phyloP scores from a whole-genome alignment of 768 basidiomycete species.

The Trametes sanguinea region DNA sequence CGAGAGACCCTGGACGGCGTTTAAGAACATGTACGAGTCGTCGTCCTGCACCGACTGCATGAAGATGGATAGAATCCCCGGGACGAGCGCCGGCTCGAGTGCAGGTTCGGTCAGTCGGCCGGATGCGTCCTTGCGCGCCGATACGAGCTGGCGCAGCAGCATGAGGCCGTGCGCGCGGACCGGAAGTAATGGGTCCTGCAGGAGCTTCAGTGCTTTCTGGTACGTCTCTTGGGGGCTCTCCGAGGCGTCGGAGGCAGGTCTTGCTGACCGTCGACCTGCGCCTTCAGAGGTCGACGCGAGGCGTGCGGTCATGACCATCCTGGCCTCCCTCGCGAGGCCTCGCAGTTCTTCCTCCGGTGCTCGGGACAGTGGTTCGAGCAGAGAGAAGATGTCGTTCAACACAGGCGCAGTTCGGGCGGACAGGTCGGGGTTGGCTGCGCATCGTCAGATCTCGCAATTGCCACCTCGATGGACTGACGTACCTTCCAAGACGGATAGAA shows the following conservation, averaged over 20 bases:
- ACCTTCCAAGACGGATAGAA: slow-evolving; percentile 91
- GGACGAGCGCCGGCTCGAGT: slow-evolving; percentile 66
- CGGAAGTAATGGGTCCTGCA: slow-evolving; percentile 91
- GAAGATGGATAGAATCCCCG: slow-evolving; percentile 87
- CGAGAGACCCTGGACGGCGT: slow-evolving; percentile 89
- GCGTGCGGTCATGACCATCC: slow-evolving; percentile 82
- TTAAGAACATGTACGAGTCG: slow-evolving; percentile 94
- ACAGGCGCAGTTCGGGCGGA: slow-evolving; percentile 62
- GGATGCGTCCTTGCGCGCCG: slow-evolving; percentile 33
- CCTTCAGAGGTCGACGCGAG: slow-evolving; percentile 58
- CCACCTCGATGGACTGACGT: slow-evolving; percentile 1
- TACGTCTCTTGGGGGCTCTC: slow-evolving; percentile 65
- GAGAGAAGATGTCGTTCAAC: slow-evolving; percentile 68
- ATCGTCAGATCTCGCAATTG: neutral
- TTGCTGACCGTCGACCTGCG: slow-evolving; percentile 25
- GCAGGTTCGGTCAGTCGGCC: slow-evolving; percentile 23
- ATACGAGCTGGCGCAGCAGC: slow-evolving; percentile 76
- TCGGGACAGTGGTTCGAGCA: slow-evolving; percentile 59
- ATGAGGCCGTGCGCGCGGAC: slow-evolving; percentile 92
- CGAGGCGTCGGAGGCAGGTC: slow-evolving; percentile 34
- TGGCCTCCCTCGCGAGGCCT: slow-evolving; percentile 71
- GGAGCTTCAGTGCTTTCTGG: slow-evolving; percentile 81
- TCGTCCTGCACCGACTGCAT: slow-evolving; percentile 84
- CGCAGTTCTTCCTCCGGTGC: slow-evolving; percentile 51
- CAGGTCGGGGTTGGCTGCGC: slow-evolving; percentile 53